A percentile compares a stretch with the other conserved stretches of the same genome.
phyloP scores from a whole-genome alignment of 2,329 filamentous ascomycete species.

The Penicillium sp. region DNA sequence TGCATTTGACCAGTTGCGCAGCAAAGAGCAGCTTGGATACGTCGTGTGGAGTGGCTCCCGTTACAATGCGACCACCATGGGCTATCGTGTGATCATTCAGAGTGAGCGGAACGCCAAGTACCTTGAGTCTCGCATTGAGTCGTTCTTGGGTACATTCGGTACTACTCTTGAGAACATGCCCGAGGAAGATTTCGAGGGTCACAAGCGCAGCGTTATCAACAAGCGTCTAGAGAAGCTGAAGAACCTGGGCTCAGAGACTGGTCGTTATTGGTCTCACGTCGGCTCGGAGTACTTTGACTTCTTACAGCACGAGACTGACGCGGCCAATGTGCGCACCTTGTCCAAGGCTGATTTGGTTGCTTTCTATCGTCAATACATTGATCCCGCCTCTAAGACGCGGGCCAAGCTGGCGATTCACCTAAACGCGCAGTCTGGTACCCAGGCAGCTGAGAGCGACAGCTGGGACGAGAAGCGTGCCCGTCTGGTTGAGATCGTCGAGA shows the following conservation, averaged over 20 bases:
- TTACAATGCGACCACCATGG: conserved; percentile 71
- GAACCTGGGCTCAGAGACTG: conserved; percentile 82
- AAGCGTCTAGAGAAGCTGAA: conserved; percentile 88
- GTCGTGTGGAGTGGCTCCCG: conserved; percentile 83
- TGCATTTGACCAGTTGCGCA: conserved; percentile 88
- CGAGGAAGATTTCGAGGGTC: conserved; percentile 79
- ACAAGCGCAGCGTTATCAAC: conserved; percentile 85
- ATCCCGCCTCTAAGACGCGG: conserved; percentile 67
- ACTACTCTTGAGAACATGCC: conserved; percentile 70
- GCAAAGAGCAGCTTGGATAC: conserved; percentile 96
- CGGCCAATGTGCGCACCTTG: conserved; percentile 67
- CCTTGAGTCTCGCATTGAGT: conserved; percentile 81
- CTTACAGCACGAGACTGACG: conserved; percentile 75
- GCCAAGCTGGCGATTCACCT: conserved; percentile 86
- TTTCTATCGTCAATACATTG: conserved; percentile 75
- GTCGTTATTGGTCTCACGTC: conserved; percentile 81
- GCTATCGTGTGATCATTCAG: conserved; percentile 88
- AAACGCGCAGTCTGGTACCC: conserved; percentile 65
- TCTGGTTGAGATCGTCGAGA: conserved; percentile 43
- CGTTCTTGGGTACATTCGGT: conserved; percentile 70
- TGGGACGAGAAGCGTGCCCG: conserved; percentile 45
- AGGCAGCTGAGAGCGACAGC: conserved; percentile 28
- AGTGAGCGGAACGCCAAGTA: conserved; percentile 83
- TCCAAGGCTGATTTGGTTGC: conserved; percentile 76
- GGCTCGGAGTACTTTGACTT: conserved; percentile 87